Base-by-base conservation (phyloP, 2,329 filamentous ascomycete genomes). In the Cercospora zeae-maydis region DNA sequence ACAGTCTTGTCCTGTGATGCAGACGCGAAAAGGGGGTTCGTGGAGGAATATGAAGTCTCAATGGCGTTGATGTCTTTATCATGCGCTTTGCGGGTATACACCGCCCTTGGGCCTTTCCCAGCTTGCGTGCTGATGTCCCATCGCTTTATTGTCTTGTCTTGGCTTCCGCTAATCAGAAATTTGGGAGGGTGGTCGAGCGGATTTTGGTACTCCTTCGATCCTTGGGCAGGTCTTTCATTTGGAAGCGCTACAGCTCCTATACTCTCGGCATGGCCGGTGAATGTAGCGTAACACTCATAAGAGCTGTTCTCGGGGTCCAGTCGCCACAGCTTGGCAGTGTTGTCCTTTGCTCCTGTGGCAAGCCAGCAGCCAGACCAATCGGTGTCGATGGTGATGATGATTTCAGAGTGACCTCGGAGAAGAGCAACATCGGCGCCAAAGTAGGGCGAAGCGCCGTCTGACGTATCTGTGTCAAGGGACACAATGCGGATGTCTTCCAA, bases 31-130 rank as follows among this genome's bases (percentile, higher is more conserved):
- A 97, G 78, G n/a, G 87, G 85, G 4, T 86, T 86, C 1, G 84
- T 82, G 21, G 87, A 84, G 67, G 92, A 91, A 58, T 71, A 70
- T 6, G 74, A 75, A 10, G 95, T 83, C 67, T 96, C 92, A 56
- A 99, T 85, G 2, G 95, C 92, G 71, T 99, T 99, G 78, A 99
- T 99, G 69, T 99, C 95, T 75, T 99, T 99, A 74, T 99, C 95
- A 77, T 99, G 95, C 0, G 95, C 95, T 77, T 97, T 96, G 61
- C 95, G 86, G 0, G 95, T 98, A 76, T 91, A 99, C 4, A 88
- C 78, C 42, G 91, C 91, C 69, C 87, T 81, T 9, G 86, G 79
- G 9, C 84, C 82, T 62, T 84, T 83, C 64, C 73, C 69, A 14
- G 62, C 62, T 59, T 73, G 62, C 1, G 69, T 47, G 14, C 68